phyloP scores from a whole-genome alignment of 2,329 filamentous ascomycete species.

The Venturia nashicola region DNA sequence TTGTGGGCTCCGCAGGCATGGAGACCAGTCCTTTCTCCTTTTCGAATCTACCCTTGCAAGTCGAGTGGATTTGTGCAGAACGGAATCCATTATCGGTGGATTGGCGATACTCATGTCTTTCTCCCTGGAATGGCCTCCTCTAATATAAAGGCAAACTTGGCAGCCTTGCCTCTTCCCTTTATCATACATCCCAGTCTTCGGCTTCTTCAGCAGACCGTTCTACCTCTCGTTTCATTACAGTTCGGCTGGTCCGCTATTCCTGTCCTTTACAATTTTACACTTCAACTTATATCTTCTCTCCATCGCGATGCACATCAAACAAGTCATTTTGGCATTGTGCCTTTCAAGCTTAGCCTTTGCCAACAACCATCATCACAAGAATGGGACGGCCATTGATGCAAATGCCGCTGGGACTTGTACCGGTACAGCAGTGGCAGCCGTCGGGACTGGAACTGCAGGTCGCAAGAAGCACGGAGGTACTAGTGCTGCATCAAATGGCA shows the following conservation, averaged over 20 bases:
- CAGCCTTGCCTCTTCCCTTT: background rate
- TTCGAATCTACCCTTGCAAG: background rate
- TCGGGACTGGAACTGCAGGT: background rate
- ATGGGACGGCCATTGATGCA: background rate
- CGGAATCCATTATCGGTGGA: background rate
- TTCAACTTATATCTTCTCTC: background rate
- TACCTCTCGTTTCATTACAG: background rate
- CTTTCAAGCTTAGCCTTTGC: background rate
- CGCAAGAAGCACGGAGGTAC: background rate
- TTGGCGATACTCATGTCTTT: background rate
- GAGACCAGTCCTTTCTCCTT: background rate
- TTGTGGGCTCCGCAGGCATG: background rate
- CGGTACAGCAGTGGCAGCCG: background rate
- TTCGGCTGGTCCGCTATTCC: slow-evolving; percentile 1
- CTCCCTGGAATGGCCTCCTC: background rate
- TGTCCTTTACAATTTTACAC: background rate
- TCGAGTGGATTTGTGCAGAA: background rate
- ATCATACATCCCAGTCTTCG: background rate
- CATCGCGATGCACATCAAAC: slow-evolving; percentile 2
- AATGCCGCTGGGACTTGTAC: background rate
- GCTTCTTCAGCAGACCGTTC: background rate
- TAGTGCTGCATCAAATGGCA: background rate
- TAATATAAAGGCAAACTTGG: background rate
- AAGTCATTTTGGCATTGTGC: slow-evolving; percentile 4
- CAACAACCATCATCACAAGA: background rate